These are phyloP conservation scores for Eucalyptus tenuipes DNA, from an alignment of 345 rosid genomes.

Conservation along the genomic window DNA sequence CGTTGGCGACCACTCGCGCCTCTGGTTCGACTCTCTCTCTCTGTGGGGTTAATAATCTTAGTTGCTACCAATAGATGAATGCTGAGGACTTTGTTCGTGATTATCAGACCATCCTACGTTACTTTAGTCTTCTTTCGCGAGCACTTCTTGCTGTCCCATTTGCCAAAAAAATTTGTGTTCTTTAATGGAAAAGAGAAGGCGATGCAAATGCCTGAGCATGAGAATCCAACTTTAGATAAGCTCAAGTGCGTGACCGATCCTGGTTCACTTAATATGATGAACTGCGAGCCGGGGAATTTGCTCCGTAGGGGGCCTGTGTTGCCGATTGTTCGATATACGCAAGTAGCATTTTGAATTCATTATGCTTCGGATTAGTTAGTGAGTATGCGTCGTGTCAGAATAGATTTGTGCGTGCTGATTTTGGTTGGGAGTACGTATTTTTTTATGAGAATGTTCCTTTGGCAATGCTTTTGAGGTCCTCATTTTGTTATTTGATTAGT, in stretches of 20 bases:
- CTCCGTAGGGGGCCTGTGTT: neutral
- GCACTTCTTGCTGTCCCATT: neutral
- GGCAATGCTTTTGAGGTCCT: neutral
- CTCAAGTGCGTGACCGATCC: neutral
- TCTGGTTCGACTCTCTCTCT: neutral
- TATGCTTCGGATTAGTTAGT: neutral
- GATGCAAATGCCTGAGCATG: neutral
- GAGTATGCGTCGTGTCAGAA: neutral
- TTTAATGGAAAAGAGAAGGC: neutral
- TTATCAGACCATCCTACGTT: neutral
- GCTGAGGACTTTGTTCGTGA: neutral
- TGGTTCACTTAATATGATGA: neutral
- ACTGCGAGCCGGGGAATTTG: neutral
- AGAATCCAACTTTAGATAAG: neutral
- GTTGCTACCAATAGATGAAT: neutral
- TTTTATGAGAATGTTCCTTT: neutral
- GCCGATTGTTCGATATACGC: neutral
- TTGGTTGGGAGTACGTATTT: neutral
- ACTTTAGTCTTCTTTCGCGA: neutral
- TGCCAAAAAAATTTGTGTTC: neutral
- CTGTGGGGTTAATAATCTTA: neutral
- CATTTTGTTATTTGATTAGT: neutral
- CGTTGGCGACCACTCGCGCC: neutral
- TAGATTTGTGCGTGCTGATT: neutral
- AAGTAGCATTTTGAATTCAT: neutral